Base-by-base conservation (phyloP, 139 green algal genomes). In the Chlamydomonas sphaeroides region DNA sequence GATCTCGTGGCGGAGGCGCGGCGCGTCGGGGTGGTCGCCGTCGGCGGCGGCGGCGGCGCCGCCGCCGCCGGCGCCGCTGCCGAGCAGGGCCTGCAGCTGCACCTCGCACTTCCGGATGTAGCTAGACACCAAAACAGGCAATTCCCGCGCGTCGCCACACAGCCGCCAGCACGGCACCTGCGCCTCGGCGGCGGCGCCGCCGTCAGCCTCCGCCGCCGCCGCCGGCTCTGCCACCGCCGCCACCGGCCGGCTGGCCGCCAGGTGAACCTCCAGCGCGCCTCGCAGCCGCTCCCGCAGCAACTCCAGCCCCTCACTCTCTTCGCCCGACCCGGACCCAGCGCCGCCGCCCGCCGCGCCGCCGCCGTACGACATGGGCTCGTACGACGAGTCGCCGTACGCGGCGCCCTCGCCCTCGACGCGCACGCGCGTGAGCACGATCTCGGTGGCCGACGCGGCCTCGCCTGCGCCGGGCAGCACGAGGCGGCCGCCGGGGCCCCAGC, bases 401-500 rank as follows among this genome's bases (percentile, higher is more conserved):
- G 71, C 61, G 21, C 51, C 71, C 51, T 70, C 53, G 48, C 81
- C 81, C 67, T 82, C 79, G 26, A 68, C 78, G 57, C 59, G 79
- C 66, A 92, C 65, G 5, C 73, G 73, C 32, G 48, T 57, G 18
- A 78, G 57, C n/a, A 84, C 42, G 36, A 70, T 41, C 65, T 84
- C 77, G 18, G 72, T 79, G 26, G 72, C 72, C 0, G 36, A 38
- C 18, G 36, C 41, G 3, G 72, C 72, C 8, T 79, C 72, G 36
- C 36, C 72, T 25, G 72, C 72, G 38, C 72, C 72, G 57, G 84
- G 84, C 48, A 87, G 38, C 0, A 85, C 92, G 36, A 98, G 86
- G 59, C 86, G 38, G 6, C 89, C 93, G 2, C 82, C 84, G 8
- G 94, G 93, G 7, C 87, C 93, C 95, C 95, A 98, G 41, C 94